phyloP scores from a whole-genome alignment of 305 asterid genomes.

The Fraxinus angustifolia region DNA sequence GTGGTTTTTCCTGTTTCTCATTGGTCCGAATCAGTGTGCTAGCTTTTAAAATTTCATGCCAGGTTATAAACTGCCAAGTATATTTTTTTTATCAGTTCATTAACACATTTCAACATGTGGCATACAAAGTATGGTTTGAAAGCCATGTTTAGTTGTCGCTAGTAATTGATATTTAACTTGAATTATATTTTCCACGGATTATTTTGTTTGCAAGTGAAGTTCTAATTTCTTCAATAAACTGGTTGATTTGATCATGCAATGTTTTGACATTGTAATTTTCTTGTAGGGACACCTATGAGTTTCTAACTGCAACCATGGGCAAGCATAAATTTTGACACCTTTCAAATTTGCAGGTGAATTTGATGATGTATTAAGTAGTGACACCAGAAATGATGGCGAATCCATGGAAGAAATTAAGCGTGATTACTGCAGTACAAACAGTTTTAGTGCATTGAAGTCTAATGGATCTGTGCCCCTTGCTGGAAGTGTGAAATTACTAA shows the following conservation, averaged over 20 bases:
- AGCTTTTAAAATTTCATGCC: not conserved
- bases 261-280: not conserved
- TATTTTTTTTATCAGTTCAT: not conserved
- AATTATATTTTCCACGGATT: not conserved
- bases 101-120: not conserved
- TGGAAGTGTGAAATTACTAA: constrained; percentile 41
- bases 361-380: constrained; percentile 72
- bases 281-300: constrained; percentile 9
- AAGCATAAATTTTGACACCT: constrained; percentile 8
- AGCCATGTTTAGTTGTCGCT: not conserved
- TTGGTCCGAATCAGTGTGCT: not conserved
- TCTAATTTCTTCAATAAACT: not conserved
- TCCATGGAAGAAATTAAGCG: constrained; percentile 51
- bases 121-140: not conserved
- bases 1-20: not conserved
- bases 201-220: not conserved
- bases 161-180: not conserved
- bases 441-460: constrained; percentile 25
- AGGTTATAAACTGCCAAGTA: not conserved
- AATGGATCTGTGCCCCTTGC: constrained; percentile 53
- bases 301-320: not conserved
- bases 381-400: constrained; percentile 26
- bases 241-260: not conserved
- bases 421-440: constrained; percentile 32
- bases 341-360: constrained; percentile 68